Percentiles rank a stretch among this genome's conserved stretches.
phyloP scores from a whole-genome alignment of 257 asterid species.

The Cynanchum wilfordii region DNA sequence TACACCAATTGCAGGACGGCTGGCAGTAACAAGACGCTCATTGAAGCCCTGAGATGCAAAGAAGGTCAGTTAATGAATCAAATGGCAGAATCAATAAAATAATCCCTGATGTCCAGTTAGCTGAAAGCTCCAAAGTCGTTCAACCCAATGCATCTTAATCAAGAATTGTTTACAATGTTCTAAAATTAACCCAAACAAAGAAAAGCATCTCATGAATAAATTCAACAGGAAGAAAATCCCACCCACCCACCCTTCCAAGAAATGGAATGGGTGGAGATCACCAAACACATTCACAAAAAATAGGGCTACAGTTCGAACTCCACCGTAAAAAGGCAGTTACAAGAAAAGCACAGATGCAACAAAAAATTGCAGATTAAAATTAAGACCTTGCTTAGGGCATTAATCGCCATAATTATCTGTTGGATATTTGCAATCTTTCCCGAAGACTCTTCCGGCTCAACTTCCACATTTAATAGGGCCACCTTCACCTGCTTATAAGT shows the following conservation, averaged over 20 bases:
- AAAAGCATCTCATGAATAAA: background rate
- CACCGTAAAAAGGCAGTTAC: background rate
- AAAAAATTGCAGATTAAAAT: conserved; percentile 7
- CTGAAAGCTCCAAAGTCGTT: background rate
- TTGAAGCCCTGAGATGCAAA: conserved; percentile 74
- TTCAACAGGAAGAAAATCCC: background rate
- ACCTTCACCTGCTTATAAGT: conserved; percentile 64
- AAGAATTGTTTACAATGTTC: background rate
- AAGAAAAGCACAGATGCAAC: background rate
- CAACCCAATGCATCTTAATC: background rate
- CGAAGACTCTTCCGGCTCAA: conserved; percentile 50
- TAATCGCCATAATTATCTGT: conserved; percentile 83
- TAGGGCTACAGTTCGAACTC: background rate
- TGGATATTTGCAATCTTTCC: conserved; percentile 55
- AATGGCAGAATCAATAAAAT: background rate
- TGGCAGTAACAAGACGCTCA: conserved; percentile 82
- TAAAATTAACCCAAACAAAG: background rate
- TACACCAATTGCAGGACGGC: conserved; percentile 84
- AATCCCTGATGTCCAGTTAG: background rate
- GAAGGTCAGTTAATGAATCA: conserved; percentile 6
- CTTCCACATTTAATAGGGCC: conserved; percentile 57
- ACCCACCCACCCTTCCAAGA: background rate
- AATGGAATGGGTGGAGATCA: background rate
- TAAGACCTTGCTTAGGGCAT: conserved; percentile 94
- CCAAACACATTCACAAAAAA: background rate